phyloP scores from a whole-genome alignment of 495 filamentous ascomycete genomes.

The Daldinia grandis region DNA sequence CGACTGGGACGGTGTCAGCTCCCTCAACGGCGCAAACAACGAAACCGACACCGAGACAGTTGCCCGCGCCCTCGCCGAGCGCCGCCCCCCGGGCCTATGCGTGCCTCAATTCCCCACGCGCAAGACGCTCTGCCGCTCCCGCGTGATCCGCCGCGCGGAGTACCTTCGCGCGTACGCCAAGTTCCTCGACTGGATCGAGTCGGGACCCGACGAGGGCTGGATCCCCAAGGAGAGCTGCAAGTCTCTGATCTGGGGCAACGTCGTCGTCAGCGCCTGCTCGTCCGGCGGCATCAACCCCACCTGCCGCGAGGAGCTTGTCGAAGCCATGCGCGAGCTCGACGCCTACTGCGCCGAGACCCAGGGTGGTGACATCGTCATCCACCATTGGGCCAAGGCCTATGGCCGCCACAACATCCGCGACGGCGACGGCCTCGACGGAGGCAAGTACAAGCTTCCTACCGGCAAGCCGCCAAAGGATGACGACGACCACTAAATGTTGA shows the following conservation, averaged over 20 bases:
- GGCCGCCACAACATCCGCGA: slow-evolving; percentile 28
- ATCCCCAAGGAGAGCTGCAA: slow-evolving; percentile 27
- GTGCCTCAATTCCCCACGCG: slow-evolving; percentile 29
- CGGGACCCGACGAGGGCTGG: slow-evolving; percentile 30
- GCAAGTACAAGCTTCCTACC: neutral
- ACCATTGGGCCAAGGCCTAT: slow-evolving; percentile 27
- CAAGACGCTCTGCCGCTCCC: slow-evolving; percentile 20
- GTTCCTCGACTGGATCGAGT: slow-evolving; percentile 33
- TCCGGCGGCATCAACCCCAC: slow-evolving; percentile 26
- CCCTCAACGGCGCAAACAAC: neutral
- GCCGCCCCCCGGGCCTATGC: slow-evolving; percentile 9
- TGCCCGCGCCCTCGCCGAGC: neutral
- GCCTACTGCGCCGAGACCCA: slow-evolving; percentile 24
- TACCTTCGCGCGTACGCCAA: slow-evolving; percentile 27
- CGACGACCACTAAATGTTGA: neutral
- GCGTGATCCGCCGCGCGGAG: slow-evolving; percentile 10
- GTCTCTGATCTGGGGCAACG: slow-evolving; percentile 12
- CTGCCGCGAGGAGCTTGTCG: slow-evolving; percentile 35
- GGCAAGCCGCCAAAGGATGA: neutral
- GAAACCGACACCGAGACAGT: neutral
- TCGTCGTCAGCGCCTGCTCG: slow-evolving; percentile 15
- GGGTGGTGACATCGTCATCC: slow-evolving; percentile 31
- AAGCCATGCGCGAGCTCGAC: slow-evolving; percentile 44
- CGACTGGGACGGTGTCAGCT: neutral
- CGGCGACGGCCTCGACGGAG: slow-evolving; percentile 4